Conservation (phyloP, 345 rosid species). For the Camelina sativa region DNA sequence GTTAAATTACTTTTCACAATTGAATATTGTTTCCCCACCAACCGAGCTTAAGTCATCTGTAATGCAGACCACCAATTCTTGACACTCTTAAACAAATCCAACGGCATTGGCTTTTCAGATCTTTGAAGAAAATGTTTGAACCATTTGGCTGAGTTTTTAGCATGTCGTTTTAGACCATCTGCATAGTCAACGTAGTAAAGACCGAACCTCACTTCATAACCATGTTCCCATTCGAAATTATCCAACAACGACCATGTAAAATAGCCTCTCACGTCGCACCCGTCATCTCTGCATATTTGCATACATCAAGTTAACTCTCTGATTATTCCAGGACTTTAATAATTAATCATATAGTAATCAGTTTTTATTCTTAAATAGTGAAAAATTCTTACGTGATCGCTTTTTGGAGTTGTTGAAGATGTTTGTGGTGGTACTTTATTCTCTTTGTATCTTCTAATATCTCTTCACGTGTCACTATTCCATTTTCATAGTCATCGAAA, state of each 20-base stretch:
- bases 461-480: conserved; percentile 15
- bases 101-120: background rate
- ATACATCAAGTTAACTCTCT: background rate
- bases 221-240: conserved; percentile 62
- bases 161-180: conserved; percentile 51
- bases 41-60: background rate
- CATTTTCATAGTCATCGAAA: conserved; percentile 32
- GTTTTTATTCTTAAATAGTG: background rate
- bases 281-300: conserved; percentile 42
- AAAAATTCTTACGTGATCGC: conserved; percentile 37
- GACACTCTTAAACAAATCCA: conserved; percentile 14
- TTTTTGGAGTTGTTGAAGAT: conserved; percentile 42
- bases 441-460: conserved; percentile 37
- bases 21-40: background rate
- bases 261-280: conserved; percentile 63
- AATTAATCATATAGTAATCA: background rate
- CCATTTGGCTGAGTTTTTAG: conserved; percentile 65
- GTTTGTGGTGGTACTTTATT: conserved; percentile 38
- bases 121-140: conserved; percentile 46
- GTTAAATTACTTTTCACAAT: too few species aligned
- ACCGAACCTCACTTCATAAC: conserved; percentile 54
- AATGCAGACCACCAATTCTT: conserved; percentile 26
- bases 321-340: background rate
- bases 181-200: conserved; percentile 49
- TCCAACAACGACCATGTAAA: conserved; percentile 59